Evolutionary conservation across 768 basidiomycete genomes (phyloP).

Genomic region (Imleria badia): DNA sequence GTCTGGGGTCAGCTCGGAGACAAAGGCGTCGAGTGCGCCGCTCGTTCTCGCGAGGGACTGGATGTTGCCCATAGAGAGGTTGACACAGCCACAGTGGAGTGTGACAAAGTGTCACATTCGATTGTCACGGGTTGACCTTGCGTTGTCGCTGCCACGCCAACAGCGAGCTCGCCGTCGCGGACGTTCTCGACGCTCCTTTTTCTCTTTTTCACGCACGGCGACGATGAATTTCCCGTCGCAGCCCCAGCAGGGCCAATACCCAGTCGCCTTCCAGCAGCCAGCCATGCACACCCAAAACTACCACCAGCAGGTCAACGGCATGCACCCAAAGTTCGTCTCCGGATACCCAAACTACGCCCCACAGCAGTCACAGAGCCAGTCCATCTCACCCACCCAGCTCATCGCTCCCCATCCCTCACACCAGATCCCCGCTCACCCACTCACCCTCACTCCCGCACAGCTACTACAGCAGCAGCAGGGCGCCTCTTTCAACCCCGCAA

Average conservation of each 20-base stretch:
- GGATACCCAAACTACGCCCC: slow-evolving; percentile 12
- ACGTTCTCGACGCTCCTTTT: slow-evolving; percentile 1
- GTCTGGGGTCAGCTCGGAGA: slow-evolving; percentile 84
- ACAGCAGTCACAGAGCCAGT: slow-evolving; percentile 15
- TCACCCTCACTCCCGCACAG: slow-evolving; percentile 38
- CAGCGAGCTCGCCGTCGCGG: slow-evolving; percentile 2
- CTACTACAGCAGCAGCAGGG: slow-evolving; percentile 36
- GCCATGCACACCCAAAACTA: slow-evolving; percentile 11
- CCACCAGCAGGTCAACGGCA: slow-evolving; percentile 18
- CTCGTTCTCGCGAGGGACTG: slow-evolving; percentile 71
- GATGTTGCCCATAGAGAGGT: slow-evolving; percentile 65
- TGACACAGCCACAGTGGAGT: slow-evolving; percentile 6
- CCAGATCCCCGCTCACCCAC: slow-evolving; percentile 15
- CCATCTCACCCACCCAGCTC: slow-evolving; percentile 30
- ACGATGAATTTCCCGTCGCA: slow-evolving; percentile 29
- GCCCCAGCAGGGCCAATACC: slow-evolving; percentile 23
- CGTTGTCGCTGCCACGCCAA: slow-evolving; percentile 3
- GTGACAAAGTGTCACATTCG: slow-evolving; percentile 30
- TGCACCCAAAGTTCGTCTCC: slow-evolving; percentile 14
- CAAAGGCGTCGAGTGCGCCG: slow-evolving; percentile 86
- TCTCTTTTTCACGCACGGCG: slow-evolving; percentile 2
- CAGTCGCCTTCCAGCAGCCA: slow-evolving; percentile 25
- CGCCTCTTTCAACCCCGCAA: slow-evolving; percentile 4
- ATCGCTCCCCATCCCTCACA: slow-evolving; percentile 14
- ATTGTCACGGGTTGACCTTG: slow-evolving; percentile 22